Base-by-base conservation (phyloP, 1,139 yeast genomes). In the Candida sanyaensis region DNA sequence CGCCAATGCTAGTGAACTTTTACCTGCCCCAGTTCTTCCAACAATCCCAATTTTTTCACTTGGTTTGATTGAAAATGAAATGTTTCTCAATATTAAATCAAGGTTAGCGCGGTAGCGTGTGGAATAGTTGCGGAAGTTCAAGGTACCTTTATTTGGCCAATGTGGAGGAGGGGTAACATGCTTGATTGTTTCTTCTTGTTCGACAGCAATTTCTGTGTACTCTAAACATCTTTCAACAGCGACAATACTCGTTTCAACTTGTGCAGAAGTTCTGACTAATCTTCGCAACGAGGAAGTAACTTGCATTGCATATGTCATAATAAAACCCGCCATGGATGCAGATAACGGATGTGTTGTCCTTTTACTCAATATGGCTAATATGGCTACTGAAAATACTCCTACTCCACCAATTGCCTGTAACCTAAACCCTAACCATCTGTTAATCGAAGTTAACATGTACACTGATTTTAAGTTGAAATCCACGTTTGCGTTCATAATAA, bases 11-110 rank as follows among this genome's bases (percentile, higher is more conserved):
- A 86, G 81, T 1, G 89, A 81, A 21, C 86, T 79, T 63, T 86
- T 86, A 41, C 92, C 92, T 8, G 92, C 91, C 50, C 93, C 93
- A 1, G 92, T 86, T 57, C 92, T 78, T 24, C 93, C 93, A 66
- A 89, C 84, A 50, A 86, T 83, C 42, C 92, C 92, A 51, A 86
- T 74, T 60, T 84, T 85, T 61, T 84, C 83, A 12, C 81, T 77
- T 1, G 83, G 76, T 11, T 70, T 64, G 28, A 86, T 68, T 4
- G 61, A 56, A 38, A 81, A 61, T 37, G 64, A 61, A 43, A 90
- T 63, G 48, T 80, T 65, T 52, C 84, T 83, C 61, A 91, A 69
- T 4, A 88, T 96, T 31, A 78, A 68, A 0, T 97, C 96, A 47
- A 90, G 72, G 2, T 83, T 88, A 1, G 84, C 86, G 60, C 96